Percentiles rank a stretch among this genome's conserved stretches.
phyloP scores from a whole-genome alignment of 192 early-diverging fungal species.

The Spinellus fusiger region DNA sequence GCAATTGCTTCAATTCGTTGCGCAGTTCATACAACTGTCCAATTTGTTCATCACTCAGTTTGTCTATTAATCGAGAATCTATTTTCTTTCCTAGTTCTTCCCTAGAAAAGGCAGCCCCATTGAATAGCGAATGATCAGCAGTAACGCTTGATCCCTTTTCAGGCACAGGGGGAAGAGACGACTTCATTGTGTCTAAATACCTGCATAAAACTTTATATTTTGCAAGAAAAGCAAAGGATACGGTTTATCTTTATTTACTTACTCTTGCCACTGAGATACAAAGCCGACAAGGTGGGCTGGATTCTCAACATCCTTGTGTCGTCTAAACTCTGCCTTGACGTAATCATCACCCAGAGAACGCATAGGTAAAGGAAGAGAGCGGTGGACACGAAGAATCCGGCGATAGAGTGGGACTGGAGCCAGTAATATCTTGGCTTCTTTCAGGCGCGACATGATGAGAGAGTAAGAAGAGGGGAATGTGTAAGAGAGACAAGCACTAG shows the following conservation, averaged over 20 bases:
- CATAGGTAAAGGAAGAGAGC: constrained; percentile 41
- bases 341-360: constrained; percentile 53
- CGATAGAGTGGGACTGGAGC: constrained; percentile 50
- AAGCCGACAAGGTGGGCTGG: constrained; percentile 53
- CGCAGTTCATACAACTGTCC: constrained; percentile 51
- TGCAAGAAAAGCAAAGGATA: neutral
- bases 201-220: neutral
- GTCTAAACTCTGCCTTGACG: constrained; percentile 53
- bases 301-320: constrained; percentile 50
- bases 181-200: constrained; percentile 19
- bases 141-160: constrained; percentile 3
- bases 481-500: neutral
- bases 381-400: constrained; percentile 45
- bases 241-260: constrained; percentile 3
- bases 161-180: constrained; percentile 15
- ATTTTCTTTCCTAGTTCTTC: constrained; percentile 33
- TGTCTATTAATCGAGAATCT: constrained; percentile 35
- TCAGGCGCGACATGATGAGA: neutral
- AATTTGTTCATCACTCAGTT: constrained; percentile 52
- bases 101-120: constrained; percentile 9
- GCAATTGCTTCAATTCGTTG: constrained; percentile 38
- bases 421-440: constrained; percentile 30
- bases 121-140: constrained; percentile 8
- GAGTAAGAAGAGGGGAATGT: neutral
- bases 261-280: constrained; percentile 49